Conservation (phyloP, 352 stramenopile genomes). For the Pythium guiyangense region DNA sequence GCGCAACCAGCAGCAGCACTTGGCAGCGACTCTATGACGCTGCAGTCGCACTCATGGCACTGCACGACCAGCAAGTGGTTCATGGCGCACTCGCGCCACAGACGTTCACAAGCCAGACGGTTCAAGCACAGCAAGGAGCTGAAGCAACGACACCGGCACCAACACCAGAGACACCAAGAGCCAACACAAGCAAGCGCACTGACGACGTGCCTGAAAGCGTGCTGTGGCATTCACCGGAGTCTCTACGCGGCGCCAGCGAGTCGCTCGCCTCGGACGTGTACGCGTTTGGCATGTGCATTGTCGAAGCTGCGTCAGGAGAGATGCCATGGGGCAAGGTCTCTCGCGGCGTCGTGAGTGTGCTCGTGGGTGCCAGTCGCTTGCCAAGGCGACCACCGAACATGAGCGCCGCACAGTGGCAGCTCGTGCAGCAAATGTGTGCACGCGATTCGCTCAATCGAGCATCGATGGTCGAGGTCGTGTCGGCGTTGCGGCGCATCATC, state of each 20-base stretch:
- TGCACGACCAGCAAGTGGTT: background rate
- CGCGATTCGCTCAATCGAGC: too few species aligned
- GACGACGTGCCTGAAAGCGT: background rate
- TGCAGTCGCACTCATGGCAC: background rate
- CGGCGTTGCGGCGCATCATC: too few species aligned
- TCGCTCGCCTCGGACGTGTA: background rate
- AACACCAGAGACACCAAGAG: background rate
- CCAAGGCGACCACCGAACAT: too few species aligned
- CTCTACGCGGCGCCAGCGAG: background rate
- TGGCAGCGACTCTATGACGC: background rate
- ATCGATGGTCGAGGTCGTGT: too few species aligned
- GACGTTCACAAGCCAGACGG: background rate
- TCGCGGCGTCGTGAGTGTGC: background rate
- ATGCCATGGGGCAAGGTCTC: constrained; percentile 3
- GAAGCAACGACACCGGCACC: background rate
- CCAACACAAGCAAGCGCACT: background rate
- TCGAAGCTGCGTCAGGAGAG: background rate
- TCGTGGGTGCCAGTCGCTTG: too few species aligned
- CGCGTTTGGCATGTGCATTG: constrained; percentile 5
- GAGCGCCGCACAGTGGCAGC: too few species aligned
- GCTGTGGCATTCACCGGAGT: background rate
- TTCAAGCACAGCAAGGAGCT: background rate
- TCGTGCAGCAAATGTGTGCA: too few species aligned
- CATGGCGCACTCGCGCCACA: background rate
- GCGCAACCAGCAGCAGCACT: too few species aligned